A percentile compares a stretch with the other conserved stretches of the same genome.
Conservation (phyloP, 1,139 yeast genomes). For the Pichia norvegensis region DNA sequence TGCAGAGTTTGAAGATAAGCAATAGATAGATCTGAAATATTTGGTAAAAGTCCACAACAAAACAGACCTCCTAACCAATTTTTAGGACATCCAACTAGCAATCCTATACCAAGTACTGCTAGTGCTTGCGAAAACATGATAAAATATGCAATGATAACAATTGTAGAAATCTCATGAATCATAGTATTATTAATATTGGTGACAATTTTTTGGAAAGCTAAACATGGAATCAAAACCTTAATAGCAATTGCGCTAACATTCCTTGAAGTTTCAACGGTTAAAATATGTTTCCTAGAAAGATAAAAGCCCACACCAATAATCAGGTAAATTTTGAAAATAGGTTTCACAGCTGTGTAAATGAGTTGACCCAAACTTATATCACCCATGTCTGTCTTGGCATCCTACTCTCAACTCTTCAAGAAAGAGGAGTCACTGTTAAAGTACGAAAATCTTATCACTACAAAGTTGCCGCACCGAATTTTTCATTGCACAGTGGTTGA, state of each 20-base stretch:
- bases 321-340: slow-evolving; percentile 76
- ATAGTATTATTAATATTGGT: slow-evolving; percentile 61
- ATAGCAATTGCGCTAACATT: slow-evolving; percentile 69
- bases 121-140: slow-evolving; percentile 44
- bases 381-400: neutral
- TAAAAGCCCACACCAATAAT: slow-evolving; percentile 64
- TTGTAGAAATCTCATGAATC: slow-evolving; percentile 67
- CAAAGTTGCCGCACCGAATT: no score
- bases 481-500: no score
- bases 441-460: neutral
- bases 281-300: slow-evolving; percentile 57
- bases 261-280: slow-evolving; percentile 65
- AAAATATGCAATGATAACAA: slow-evolving; percentile 57
- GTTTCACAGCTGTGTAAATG: slow-evolving; percentile 76
- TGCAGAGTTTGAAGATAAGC: slow-evolving; percentile 81
- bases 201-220: slow-evolving; percentile 72
- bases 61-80: slow-evolving; percentile 73
- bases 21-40: slow-evolving; percentile 79
- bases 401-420: no score
- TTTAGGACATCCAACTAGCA: slow-evolving; percentile 40
- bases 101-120: slow-evolving; percentile 29
- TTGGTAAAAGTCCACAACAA: slow-evolving; percentile 76
- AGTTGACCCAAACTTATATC: slow-evolving; percentile 53
- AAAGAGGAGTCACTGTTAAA: no score
- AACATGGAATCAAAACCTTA: slow-evolving; percentile 66